phyloP scores from a whole-genome alignment of 2,329 filamentous ascomycete species.

The Botryotinia convoluta region DNA sequence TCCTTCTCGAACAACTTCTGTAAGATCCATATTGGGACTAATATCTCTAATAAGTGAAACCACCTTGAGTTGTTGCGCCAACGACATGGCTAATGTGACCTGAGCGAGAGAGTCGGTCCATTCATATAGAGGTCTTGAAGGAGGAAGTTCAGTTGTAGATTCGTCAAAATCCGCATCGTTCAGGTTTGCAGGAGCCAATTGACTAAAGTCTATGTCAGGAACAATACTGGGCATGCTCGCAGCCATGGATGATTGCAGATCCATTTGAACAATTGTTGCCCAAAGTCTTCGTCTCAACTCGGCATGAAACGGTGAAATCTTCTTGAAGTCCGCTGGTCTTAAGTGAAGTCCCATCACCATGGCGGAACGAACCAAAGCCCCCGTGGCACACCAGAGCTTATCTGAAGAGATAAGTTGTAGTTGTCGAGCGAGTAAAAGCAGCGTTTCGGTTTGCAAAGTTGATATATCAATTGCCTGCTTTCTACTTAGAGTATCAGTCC shows the following conservation, averaged over 20 bases:
- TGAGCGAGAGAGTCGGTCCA: slow-evolving; percentile 23
- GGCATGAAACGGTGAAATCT: slow-evolving; percentile 47
- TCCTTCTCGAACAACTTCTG: slow-evolving; percentile 7
- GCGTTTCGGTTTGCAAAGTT: slow-evolving; percentile 20
- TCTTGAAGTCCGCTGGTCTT: slow-evolving; percentile 49
- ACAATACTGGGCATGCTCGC: slow-evolving; percentile 50
- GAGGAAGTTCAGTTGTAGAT: slow-evolving; percentile 18
- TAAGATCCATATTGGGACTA: not conserved
- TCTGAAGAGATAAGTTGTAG: slow-evolving; percentile 16
- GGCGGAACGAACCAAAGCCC: slow-evolving; percentile 50
- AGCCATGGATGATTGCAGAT: slow-evolving; percentile 49
- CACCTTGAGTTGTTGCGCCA: slow-evolving; percentile 21
- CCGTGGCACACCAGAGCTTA: slow-evolving; percentile 35
- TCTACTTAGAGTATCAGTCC: slow-evolving; percentile 20
- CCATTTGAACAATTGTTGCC: slow-evolving; percentile 53
- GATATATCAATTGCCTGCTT: slow-evolving; percentile 22
- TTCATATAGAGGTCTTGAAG: slow-evolving; percentile 21
- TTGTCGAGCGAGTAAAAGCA: slow-evolving; percentile 22
- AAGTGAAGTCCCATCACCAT: slow-evolving; percentile 57
- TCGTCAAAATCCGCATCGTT: slow-evolving; percentile 24
- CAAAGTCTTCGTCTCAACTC: slow-evolving; percentile 56
- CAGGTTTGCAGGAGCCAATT: slow-evolving; percentile 48
- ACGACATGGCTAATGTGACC: slow-evolving; percentile 17
- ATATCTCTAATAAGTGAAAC: slow-evolving; percentile 15
- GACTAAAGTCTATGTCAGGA: slow-evolving; percentile 48